Evolutionary conservation across 2,329 filamentous ascomycete genomes (phyloP), one percentile per base, ranked within the genome.

Genomic region (Arthrinium puccinioides): DNA sequence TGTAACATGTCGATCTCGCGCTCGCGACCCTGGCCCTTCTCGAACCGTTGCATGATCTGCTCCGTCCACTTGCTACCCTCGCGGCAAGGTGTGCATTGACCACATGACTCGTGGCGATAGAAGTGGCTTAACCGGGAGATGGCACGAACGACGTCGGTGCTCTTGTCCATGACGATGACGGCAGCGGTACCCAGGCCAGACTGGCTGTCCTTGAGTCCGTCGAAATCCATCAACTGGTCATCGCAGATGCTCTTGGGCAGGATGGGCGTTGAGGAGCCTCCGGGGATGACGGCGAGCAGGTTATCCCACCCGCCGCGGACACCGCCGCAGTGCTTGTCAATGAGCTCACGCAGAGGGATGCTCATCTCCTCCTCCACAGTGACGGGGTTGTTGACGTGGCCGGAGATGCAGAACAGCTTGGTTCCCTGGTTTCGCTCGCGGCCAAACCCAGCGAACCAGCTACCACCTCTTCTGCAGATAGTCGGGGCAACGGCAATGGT

Each of bases 281-380:
- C 92, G 7, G 92, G 92, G 51, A 98, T 98, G 56, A 98, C 69
- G 46, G 92, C 92, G 52, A 88, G 80, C 36, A 98, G 75, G 68
- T 98, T 98, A 63, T 98, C 92, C 92, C 92, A 98, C 41, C 92
- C 92, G 45, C 92, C 92, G 53, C 81, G 82, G 36, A 98, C 92
- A 63, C 92, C 92, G 61, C 92, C 92, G 60, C 92, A 97, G 76
- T 98, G 92, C 70, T 87, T 92, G 46, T 98, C 92, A 54, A 98
- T 97, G 46, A 98, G 79, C 66, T 98, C 92, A 30, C 86, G 83
- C 43, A 98, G 79, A 29, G 92, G 84, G 51, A 98, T 98, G 36
- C 87, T 94, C 92, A 98, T 98, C 69, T 98, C 92, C 69, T 98
- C 92, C 66, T 98, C 92, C 43, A 98, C 92, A 1, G 92, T 97